These are phyloP conservation scores for Cryoendolithus antarcticus DNA, from an alignment of 2,329 filamentous ascomycete genomes.

Conservation along the genomic window DNA sequence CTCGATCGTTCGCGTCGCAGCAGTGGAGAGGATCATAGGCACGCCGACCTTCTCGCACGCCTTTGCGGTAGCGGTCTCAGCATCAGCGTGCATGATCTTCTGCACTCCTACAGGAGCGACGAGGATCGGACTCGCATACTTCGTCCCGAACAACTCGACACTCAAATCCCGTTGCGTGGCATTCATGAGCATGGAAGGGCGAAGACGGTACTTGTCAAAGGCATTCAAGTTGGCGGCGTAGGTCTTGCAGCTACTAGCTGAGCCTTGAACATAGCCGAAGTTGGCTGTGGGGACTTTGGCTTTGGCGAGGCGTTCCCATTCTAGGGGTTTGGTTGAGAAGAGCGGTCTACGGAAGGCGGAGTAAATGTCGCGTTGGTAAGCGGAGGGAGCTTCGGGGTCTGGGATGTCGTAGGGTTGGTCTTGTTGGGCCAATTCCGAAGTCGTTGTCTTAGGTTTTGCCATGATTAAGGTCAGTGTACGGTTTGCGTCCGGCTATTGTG, in stretches of 20 bases:
- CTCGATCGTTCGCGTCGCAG: conserved; percentile 51
- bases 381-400: background rate
- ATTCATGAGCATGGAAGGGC: conserved; percentile 29
- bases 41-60: conserved; percentile 49
- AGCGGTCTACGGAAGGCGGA: conserved; percentile 23
- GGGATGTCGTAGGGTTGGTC: background rate
- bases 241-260: conserved; percentile 26
- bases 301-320: conserved; percentile 27
- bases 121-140: conserved; percentile 35
- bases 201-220: conserved; percentile 27
- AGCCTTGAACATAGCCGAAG: conserved; percentile 28
- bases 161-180: conserved; percentile 21
- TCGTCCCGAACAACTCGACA: conserved; percentile 11
- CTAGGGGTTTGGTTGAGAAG: conserved; percentile 28
- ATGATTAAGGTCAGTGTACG: no score
- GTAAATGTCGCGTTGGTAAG: conserved; percentile 24
- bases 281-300: conserved; percentile 24
- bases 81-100: conserved; percentile 52
- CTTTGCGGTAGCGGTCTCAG: conserved; percentile 51
- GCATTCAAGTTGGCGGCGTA: conserved; percentile 25
- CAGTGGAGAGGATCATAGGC: conserved; percentile 57
- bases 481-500: no score
- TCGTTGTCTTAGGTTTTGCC: no score
- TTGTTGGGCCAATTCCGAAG: no score
- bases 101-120: conserved; percentile 33